Evolutionary conservation across 768 basidiomycete genomes (phyloP), one percentile per base, ranked within the genome.

Genomic region (Dictyophora rubrovolvata): DNA sequence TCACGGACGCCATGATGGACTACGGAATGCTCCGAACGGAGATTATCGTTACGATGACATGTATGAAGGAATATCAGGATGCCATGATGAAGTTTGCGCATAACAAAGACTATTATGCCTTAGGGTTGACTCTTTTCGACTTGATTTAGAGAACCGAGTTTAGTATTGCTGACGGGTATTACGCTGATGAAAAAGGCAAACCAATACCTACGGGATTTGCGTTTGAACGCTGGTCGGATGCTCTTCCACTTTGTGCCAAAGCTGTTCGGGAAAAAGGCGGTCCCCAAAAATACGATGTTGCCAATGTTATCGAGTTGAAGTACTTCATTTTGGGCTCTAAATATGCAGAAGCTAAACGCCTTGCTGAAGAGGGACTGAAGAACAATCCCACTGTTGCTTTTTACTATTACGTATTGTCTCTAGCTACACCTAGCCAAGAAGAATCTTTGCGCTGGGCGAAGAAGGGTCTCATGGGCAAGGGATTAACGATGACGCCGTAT

Each of bases 231-330:
- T 87, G 79, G 78, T 64, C 71, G 7, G 84, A 86, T 62, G 71
- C 83, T 0, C 69, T 87, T 5, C 83, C 85, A 4, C 69, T 74
- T 18, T 83, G 83, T 64, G 83, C 84, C 9, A 72, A 72, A 23
- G 83, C 78, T 23, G 77, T 86, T 42, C 77, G 82, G 9, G 70
- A 65, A 36, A 71, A 69, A 56, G 74, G 72, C n/a, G 69, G 67
- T 12, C 65, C 74, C 0, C 63, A 64, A 5, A 79, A 84, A 56
- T 67, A 60, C 20, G 82, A 85, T 65, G 63, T 73, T 14, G 85
- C 84, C 0, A 83, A 86, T 65, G 80, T 86, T 61, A 67, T 87
- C 33, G 83, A 86, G 34, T 78, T 84, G 71, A 85, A 86, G 65
- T 81, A 69, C 65, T 63, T 67, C 55, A 77, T 85, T 66, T 75